A percentile compares a stretch with the other conserved stretches of the same genome.
Evolutionary conservation across 208 protist genomes (phyloP).

Genomic region (Leishmania mexicana): DNA sequence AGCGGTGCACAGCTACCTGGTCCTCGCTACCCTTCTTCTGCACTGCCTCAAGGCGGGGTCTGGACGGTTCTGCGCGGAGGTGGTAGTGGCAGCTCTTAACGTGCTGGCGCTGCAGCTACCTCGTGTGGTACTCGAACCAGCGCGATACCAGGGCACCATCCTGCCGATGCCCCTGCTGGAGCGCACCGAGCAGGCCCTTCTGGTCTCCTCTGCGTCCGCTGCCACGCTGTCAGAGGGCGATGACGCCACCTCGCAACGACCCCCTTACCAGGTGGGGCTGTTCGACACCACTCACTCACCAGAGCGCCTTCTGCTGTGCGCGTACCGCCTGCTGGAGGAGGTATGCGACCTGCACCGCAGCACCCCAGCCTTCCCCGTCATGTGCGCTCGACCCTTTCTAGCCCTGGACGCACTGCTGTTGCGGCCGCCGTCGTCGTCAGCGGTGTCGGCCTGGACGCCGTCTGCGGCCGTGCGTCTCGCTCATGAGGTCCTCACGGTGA

Average conservation of each 20-base stretch:
- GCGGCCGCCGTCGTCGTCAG: constrained; percentile 1
- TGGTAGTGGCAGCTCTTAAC: constrained; percentile 66
- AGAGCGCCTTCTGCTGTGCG: constrained; percentile 50
- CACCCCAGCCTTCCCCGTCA: constrained; percentile 59
- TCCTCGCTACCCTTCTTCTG: constrained; percentile 50
- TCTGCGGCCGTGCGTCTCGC: constrained; percentile 37
- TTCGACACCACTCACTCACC: constrained; percentile 37
- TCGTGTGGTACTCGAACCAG: constrained; percentile 47
- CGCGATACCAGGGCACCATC: constrained; percentile 54
- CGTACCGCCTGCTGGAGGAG: constrained; percentile 63
- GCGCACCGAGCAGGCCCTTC: constrained; percentile 41
- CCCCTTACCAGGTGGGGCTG: constrained; percentile 33
- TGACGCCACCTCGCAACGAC: neutral
- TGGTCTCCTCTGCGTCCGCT: constrained; percentile 8
- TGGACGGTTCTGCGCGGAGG: constrained; percentile 68
- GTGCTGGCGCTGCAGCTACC: constrained; percentile 78
- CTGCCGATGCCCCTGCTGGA: constrained; percentile 71
- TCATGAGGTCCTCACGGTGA: constrained; percentile 47
- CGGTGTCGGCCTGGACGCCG: constrained; percentile 34
- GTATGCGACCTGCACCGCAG: constrained; percentile 47
- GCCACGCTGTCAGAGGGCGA: neutral
- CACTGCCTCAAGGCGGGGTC: constrained; percentile 32
- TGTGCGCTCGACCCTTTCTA: constrained; percentile 51
- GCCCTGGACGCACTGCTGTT: constrained; percentile 45
- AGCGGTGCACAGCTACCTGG: constrained; percentile 53